Percentiles rank a stretch among this genome's conserved stretches.
phyloP scores from a whole-genome alignment of 305 asterid genomes.

The Nicotiana rustica region DNA sequence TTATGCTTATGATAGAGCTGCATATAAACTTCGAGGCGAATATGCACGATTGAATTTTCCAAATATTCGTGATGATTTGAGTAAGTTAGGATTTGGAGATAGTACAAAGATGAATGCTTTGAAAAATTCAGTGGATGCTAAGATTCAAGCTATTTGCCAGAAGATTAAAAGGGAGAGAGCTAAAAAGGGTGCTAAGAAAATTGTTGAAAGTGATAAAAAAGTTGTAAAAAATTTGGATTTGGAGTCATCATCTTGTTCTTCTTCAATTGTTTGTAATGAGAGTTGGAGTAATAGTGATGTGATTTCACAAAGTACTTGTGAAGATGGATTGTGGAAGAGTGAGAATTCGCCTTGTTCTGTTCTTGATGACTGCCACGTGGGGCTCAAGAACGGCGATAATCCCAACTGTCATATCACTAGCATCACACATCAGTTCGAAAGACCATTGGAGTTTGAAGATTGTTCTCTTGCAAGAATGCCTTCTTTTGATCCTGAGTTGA shows the following conservation, averaged over 20 bases:
- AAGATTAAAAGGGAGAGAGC: constrained; percentile 66
- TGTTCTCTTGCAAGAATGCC: constrained; percentile 69
- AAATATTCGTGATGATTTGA: constrained; percentile 65
- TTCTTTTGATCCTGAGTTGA: constrained; percentile 83
- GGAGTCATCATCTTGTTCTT: constrained; percentile 37
- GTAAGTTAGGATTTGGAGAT: constrained; percentile 63
- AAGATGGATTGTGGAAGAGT: constrained; percentile 56
- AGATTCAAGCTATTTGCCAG: constrained; percentile 77
- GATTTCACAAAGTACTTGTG: constrained; percentile 52
- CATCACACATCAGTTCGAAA: constrained; percentile 17
- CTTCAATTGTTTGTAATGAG: constrained; percentile 35
- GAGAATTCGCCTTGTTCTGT: constrained; percentile 48
- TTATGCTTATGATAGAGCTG: constrained; percentile 85
- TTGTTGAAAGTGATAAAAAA: constrained; percentile 40
- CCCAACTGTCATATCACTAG: background rate
- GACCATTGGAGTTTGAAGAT: constrained; percentile 47
- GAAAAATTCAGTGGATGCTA: constrained; percentile 76
- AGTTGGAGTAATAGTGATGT: constrained; percentile 42
- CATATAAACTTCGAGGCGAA: constrained; percentile 89
- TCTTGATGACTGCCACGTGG: constrained; percentile 42
- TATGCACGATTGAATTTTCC: constrained; percentile 86
- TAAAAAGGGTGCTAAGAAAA: constrained; percentile 46
- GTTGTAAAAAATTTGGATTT: constrained; percentile 29
- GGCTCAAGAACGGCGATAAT: constrained; percentile 29
- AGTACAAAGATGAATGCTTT: constrained; percentile 50